Evolutionary conservation across 805 yeast genomes (phyloP), one percentile per base, ranked within the genome.

Genomic region (Pichia sporocuriosa): DNA sequence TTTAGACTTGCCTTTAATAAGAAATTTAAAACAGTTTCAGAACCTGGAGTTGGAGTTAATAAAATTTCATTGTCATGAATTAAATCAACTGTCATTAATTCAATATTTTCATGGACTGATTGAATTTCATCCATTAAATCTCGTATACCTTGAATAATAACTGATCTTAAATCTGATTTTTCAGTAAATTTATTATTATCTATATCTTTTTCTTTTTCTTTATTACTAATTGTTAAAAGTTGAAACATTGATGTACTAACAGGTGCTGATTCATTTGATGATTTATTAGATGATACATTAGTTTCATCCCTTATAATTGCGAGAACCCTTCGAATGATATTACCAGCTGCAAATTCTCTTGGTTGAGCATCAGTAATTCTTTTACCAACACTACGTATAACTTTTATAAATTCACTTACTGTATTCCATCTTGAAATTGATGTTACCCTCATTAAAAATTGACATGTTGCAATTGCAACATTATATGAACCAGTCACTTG

Each of bases 1-100:
- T 90, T 89, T 48, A 81, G 75, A 46, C 94, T 77, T 4, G 97
- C 96, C 55, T 84, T 81, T 43, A 87, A 68, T 45, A 93, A 67
- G 54, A 93, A 93, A 53, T 87, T 87, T 43, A 87, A 66, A 10
- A 93, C 96, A 0, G 97, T 90, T 46, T 78, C 77, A 0, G 96
- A 86, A 32, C 81, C 86, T 6, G 97, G 97, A 0, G 97, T 88
- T n/a, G 97, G 96, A 0, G 97, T 86, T 40, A 87, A 67, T 33
- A 84, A 62, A 19, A 84, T 74, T 60, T 84, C 93, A 57, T 88
- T 84, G 55, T 93, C 97, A 62, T 90, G 97, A 57, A 93, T 87
- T 67, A 93, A 72, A 57, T 93, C 99, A 28, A 82, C 83, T 15
- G 96, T 83, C 80, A 88, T 85, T 45, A 81, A 76, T 62, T 88